A percentile compares a stretch with the other conserved stretches of the same genome.
phyloP scores from a whole-genome alignment of 2,329 filamentous ascomycete species.

The Dothideomycetes sp. region DNA sequence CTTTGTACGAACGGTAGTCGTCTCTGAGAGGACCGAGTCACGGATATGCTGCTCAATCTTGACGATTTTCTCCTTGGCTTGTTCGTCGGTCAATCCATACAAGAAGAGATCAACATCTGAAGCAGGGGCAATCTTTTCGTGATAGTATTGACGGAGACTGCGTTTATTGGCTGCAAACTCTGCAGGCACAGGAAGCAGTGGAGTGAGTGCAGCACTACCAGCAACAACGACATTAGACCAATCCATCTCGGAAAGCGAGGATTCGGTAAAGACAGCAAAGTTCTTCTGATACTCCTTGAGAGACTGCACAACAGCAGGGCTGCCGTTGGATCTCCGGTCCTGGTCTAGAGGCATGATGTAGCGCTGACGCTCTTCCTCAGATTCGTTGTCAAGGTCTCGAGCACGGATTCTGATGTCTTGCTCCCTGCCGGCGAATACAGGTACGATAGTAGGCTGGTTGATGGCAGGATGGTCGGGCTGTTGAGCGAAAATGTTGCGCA shows the following conservation, averaged over 20 bases:
- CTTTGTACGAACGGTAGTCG: conserved; percentile 75
- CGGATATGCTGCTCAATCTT: conserved; percentile 67
- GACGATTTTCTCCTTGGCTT: conserved; percentile 75
- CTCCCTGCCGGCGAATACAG: conserved; percentile 48
- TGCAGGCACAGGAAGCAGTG: conserved; percentile 56
- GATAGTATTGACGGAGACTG: conserved; percentile 54
- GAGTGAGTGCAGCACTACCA: conserved; percentile 72
- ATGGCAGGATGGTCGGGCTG: conserved; percentile 52
- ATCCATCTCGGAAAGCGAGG: conserved; percentile 62
- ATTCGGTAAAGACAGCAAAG: conserved; percentile 75
- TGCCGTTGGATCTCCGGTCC: conserved; percentile 53
- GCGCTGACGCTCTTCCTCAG: conserved; percentile 49
- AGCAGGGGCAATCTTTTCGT: conserved; percentile 69
- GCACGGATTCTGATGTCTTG: conserved; percentile 55
- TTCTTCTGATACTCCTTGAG: conserved; percentile 67
- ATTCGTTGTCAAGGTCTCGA: conserved; percentile 49
- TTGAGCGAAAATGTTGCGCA: conserved; percentile 62
- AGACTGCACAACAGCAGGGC: conserved; percentile 57
- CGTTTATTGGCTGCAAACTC: conserved; percentile 36
- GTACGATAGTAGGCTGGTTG: conserved; percentile 53
- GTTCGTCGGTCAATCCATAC: conserved; percentile 66
- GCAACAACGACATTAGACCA: conserved; percentile 78
- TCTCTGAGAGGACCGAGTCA: conserved; percentile 72
- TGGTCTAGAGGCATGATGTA: conserved; percentile 63
- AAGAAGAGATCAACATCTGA: conserved; percentile 83